These are phyloP conservation scores for Solanum verrucosum DNA, from an alignment of 257 asterid genomes.

Conservation along the genomic window DNA sequence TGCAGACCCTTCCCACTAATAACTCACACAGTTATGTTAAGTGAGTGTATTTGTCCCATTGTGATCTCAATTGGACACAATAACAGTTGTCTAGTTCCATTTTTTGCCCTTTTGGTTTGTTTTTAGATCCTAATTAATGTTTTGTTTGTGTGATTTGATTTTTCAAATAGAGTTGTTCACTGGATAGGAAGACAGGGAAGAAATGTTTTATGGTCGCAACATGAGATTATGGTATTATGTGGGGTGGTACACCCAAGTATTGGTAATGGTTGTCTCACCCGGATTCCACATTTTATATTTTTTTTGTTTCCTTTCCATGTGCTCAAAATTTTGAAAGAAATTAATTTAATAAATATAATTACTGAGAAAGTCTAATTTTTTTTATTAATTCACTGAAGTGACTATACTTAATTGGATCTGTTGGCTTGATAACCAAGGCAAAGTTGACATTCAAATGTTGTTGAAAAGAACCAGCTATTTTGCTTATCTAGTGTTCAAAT, in stretches of 20 bases:
- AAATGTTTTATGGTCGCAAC: slow-evolving; percentile 27
- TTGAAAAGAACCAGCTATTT: slow-evolving; percentile 12
- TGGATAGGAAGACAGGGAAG: slow-evolving; percentile 16
- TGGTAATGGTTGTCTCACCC: slow-evolving; percentile 24
- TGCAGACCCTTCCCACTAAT: not conserved
- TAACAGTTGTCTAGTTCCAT: not conserved
- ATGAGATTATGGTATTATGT: slow-evolving; percentile 12
- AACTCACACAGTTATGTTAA: not conserved
- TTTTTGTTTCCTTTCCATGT: not conserved
- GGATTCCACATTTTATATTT: slow-evolving; percentile 19
- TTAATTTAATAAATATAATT: not conserved
- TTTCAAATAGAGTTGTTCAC: slow-evolving; percentile 20
- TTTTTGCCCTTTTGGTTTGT: not conserved
- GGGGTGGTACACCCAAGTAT: slow-evolving; percentile 3
- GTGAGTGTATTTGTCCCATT: not conserved
- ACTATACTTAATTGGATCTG: slow-evolving; percentile 36
- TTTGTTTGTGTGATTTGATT: not conserved
- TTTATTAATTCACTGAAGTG: slow-evolving; percentile 49
- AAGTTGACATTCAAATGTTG: slow-evolving; percentile 9
- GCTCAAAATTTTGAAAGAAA: not conserved
- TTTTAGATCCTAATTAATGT: not conserved
- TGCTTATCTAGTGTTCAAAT: slow-evolving; percentile 41
- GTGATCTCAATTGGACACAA: not conserved
- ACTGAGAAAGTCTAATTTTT: not conserved
- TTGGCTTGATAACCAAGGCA: slow-evolving; percentile 56